phyloP scores from a whole-genome alignment of 768 basidiomycete species.

The Mrakia gelida region DNA sequence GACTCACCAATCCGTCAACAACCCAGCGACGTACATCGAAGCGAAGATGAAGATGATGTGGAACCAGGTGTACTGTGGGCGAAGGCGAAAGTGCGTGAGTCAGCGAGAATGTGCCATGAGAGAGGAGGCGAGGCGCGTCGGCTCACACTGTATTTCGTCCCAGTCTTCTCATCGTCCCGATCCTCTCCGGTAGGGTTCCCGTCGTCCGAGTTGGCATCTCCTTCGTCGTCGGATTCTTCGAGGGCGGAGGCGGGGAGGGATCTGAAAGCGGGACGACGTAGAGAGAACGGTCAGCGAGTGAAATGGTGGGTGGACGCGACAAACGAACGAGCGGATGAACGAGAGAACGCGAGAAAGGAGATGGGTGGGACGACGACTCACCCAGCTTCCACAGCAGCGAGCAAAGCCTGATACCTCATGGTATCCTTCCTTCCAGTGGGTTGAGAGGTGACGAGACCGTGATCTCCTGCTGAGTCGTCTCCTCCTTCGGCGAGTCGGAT shows the following conservation, averaged over 20 bases:
- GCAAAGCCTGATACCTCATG: slow-evolving; percentile 84
- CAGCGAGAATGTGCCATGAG: neutral
- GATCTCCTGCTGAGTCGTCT: slow-evolving; percentile 33
- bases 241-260: slow-evolving; percentile 91
- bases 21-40: slow-evolving; percentile 95
- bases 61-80: slow-evolving; percentile 91
- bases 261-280: slow-evolving; percentile 47
- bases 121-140: slow-evolving; percentile 11
- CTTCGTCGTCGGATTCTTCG: slow-evolving; percentile 51
- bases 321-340: too few relatives aligned
- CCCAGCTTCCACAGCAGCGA: slow-evolving; percentile 96
- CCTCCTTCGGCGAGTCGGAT: slow-evolving; percentile 43
- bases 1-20: slow-evolving; percentile 91
- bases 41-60: slow-evolving; percentile 94
- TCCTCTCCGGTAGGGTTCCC: slow-evolving; percentile 59
- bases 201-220: slow-evolving; percentile 58
- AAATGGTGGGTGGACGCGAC: neutral
- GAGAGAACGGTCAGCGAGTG: neutral
- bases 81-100: neutral
- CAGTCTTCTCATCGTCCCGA: slow-evolving; percentile 85
- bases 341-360: too few relatives aligned
- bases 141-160: slow-evolving; percentile 87
- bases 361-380: slow-evolving; percentile 43
- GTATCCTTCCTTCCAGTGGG: slow-evolving; percentile 71
- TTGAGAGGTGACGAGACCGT: slow-evolving; percentile 66